Conservation (phyloP, 345 rosid species). For the Syzygium grande region DNA sequence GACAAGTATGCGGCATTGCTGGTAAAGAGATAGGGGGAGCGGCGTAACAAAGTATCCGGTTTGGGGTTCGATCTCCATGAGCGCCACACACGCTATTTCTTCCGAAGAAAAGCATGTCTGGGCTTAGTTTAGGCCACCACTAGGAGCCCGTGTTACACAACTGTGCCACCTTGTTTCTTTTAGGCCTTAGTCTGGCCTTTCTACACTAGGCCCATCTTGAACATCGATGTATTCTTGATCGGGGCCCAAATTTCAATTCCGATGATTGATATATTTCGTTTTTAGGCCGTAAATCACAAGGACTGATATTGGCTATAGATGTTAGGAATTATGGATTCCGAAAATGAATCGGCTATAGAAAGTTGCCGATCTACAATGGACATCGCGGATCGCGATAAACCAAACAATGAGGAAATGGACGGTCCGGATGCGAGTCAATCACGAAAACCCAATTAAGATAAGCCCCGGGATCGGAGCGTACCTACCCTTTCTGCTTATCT, state of each 20-base stretch:
- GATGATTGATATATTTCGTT: neutral
- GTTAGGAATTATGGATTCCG: neutral
- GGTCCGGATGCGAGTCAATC: neutral
- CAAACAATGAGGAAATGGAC: neutral
- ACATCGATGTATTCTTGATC: neutral
- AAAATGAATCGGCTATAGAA: neutral
- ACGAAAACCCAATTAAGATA: no score
- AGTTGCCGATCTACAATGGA: neutral
- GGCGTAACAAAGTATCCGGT: no score
- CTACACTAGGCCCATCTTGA: neutral
- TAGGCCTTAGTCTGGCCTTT: neutral
- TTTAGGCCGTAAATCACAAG: neutral
- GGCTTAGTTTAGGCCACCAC: neutral
- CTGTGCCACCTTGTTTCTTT: neutral
- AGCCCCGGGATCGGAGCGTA: fast-evolving
- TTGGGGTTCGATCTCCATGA: no score
- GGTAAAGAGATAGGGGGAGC: no score
- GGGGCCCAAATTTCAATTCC: neutral
- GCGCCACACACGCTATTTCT: no score
- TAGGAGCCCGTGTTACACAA: neutral
- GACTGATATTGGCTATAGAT: neutral
- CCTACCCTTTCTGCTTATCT: neutral
- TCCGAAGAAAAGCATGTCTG: neutral
- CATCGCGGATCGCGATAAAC: fast-evolving
- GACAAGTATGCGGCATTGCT: no score